These are phyloP conservation scores for Skeletonema tropicum DNA, from an alignment of 108 stramenopile genomes.

Conservation along the genomic window DNA sequence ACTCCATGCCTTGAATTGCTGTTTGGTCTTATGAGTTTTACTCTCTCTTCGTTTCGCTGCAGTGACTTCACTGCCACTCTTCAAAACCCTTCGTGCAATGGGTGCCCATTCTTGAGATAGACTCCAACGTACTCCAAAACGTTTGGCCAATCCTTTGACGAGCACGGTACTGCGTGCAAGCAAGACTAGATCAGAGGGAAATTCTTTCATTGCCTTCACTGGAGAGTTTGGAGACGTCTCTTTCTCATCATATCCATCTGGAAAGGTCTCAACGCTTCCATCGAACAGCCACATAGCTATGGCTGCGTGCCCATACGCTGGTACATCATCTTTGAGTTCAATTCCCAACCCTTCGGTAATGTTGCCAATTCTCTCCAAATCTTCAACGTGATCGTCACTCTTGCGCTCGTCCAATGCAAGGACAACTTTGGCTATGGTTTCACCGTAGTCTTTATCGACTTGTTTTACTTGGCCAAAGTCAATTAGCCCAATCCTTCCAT, in stretches of 20 bases:
- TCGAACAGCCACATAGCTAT: constrained; percentile 94
- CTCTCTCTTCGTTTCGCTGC: no score
- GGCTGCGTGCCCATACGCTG: constrained; percentile 79
- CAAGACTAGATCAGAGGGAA: constrained; percentile 93
- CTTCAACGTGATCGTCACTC: constrained; percentile 67
- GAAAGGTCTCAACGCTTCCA: constrained; percentile 74
- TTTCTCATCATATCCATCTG: constrained; percentile 88
- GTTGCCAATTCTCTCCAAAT: constrained; percentile 73
- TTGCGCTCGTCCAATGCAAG: constrained; percentile 82
- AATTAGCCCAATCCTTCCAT: constrained; percentile 90
- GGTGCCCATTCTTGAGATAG: constrained; percentile 86
- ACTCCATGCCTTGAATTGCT: no score
- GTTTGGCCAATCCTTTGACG: constrained; percentile 89
- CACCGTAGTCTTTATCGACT: constrained; percentile 74
- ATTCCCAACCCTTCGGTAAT: constrained; percentile 85
- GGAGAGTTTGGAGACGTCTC: constrained; percentile 90
- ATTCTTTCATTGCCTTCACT: constrained; percentile 87
- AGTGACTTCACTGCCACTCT: constrained; percentile 4
- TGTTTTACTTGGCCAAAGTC: constrained; percentile 96
- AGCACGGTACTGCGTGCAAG: constrained; percentile 92
- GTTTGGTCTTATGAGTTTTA: no score
- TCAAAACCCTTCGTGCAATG: constrained; percentile 63
- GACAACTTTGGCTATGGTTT: constrained; percentile 91
- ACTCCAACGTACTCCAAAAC: constrained; percentile 88
- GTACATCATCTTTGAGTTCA: constrained; percentile 72